Percentiles rank a stretch among this genome's conserved stretches.
Evolutionary conservation across 2,329 filamentous ascomycete genomes (phyloP).

Genomic region (Hypoxylon sp.): DNA sequence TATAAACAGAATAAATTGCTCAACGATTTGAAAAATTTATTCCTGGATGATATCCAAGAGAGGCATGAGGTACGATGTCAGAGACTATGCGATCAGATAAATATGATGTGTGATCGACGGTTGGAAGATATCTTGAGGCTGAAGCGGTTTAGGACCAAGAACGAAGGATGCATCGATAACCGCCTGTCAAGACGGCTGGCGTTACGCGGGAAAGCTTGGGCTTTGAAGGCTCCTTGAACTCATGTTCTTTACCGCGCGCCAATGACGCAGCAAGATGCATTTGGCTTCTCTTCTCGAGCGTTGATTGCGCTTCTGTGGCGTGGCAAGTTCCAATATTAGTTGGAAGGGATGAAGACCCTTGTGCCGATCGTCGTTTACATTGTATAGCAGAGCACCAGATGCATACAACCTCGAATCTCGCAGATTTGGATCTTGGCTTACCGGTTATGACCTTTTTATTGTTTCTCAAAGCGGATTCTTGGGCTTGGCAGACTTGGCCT

Average conservation of each 20-base stretch:
- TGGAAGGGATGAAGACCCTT: slow-evolving; percentile 8
- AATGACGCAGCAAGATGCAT: slow-evolving; percentile 6
- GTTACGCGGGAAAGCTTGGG: slow-evolving; percentile 18
- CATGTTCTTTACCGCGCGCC: slow-evolving; percentile 24
- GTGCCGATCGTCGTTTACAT: slow-evolving; percentile 13
- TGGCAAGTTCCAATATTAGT: slow-evolving; percentile 16
- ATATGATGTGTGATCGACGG: slow-evolving; percentile 45
- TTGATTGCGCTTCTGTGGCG: slow-evolving; percentile 12
- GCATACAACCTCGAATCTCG: neutral
- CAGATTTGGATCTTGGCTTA: neutral
- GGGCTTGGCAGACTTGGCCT: slow-evolving; percentile 1
- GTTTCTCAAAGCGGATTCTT: neutral
- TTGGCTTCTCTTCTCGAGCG: neutral
- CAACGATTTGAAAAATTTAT: neutral
- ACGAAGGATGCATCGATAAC: slow-evolving; percentile 14
- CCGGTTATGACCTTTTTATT: neutral
- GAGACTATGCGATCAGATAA: slow-evolving; percentile 35
- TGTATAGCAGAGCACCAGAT: neutral
- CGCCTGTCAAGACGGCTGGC: slow-evolving; percentile 19
- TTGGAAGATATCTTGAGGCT: slow-evolving; percentile 42
- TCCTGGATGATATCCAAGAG: slow-evolving; percentile 4
- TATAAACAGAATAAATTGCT: neutral
- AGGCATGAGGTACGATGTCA: slow-evolving; percentile 22
- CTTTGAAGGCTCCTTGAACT: neutral
- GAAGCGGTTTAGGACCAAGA: slow-evolving; percentile 45